Evolutionary conservation across 2,329 filamentous ascomycete species (phyloP), one percentile per base, ranked within the genome.

Genomic region (Neofusicoccum parvum): DNA sequence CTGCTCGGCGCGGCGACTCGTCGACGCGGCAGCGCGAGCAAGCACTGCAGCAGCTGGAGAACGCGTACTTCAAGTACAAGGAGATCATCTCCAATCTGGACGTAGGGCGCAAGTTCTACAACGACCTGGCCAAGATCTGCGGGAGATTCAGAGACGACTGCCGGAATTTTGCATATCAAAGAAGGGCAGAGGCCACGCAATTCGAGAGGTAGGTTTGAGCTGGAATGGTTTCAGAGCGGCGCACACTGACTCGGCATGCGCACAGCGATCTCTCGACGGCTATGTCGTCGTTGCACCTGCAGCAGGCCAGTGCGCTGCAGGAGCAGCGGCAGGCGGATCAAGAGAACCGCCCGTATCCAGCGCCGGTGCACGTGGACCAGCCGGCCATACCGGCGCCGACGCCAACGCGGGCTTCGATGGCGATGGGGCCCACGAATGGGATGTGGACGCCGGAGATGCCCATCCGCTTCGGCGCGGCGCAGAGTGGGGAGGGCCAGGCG

Each of bases 11-110:
- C 45, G 88, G 89, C 3, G 91, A 92, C 69, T 83, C 85, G 0
- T 87, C 86, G 5, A 86, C 84, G 1, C 86, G 84, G 67, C 93
- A 96, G 73, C 88, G 95, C 14, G 94, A 98, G 75, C 86, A 90
- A 70, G 93, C 92, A 0, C 80, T 99, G 56, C 95, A 99, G 78
- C 88, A 86, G 68, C 82, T 99, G 10, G 94, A 98, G 76, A 93
- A 91, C 69, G 94, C 92, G 0, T 98, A 96, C 75, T 88, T 93
- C 78, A 96, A 94, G 79, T 98, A 98, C 82, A 97, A 97, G 79
- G 94, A 99, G 76, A 92, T 98, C 65, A 88, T 97, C 65, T 92
- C 87, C 69, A 97, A 98, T 74, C 84, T 97, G 2, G 94, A 98
- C 69, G 92, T 91, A 0, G 95, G 92, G 0, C 85, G 94, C 62